Evolutionary conservation across 257 asterid species (phyloP).

Genomic region (Nicotiana noctiflora): DNA sequence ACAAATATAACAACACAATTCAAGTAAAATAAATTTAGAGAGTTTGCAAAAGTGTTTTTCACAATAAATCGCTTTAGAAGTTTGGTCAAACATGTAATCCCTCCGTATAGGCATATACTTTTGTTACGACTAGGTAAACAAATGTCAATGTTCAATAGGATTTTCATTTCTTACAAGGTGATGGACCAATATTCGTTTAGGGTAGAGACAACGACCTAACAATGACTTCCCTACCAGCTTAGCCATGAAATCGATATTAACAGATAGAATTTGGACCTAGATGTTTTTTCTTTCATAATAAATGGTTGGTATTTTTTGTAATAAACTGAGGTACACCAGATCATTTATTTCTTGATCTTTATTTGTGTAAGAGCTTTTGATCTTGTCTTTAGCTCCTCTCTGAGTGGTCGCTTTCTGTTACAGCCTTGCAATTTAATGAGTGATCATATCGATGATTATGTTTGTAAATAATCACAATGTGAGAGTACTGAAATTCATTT

Average conservation of each 20-base stretch:
- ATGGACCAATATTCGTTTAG: background rate
- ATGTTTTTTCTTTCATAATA: background rate
- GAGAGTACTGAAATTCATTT: background rate
- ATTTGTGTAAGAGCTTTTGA: background rate
- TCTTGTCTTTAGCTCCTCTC: background rate
- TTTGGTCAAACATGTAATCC: too few species aligned
- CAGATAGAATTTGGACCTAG: background rate
- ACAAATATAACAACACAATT: too few species aligned
- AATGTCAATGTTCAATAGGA: background rate
- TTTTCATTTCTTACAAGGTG: background rate
- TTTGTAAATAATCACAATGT: background rate
- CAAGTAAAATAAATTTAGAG: too few species aligned
- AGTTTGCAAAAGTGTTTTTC: too few species aligned
- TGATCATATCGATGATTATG: background rate
- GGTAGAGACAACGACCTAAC: background rate
- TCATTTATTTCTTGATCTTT: background rate
- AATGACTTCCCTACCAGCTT: background rate
- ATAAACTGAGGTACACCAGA: background rate
- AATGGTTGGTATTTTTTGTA: background rate
- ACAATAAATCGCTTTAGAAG: too few species aligned
- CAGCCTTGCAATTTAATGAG: background rate
- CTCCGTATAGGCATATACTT: too few species aligned
- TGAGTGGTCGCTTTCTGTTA: background rate
- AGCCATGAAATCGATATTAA: background rate
- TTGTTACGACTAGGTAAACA: too few species aligned